These are phyloP conservation scores for Rubia peregrina DNA, from an alignment of 305 asterid species.

Conservation along the genomic window DNA sequence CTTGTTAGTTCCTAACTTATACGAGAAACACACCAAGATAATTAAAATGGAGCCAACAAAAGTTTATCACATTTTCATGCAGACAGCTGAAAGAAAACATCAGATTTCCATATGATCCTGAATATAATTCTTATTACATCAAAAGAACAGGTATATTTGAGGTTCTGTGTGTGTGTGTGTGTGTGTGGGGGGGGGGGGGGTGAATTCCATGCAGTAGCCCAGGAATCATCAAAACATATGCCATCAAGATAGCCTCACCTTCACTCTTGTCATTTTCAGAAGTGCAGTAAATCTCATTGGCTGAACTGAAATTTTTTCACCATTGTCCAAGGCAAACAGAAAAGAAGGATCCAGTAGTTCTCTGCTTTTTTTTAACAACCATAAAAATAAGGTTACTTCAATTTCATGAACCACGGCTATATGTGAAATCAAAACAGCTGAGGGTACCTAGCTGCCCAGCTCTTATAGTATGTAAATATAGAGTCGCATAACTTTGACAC, in stretches of 20 bases:
- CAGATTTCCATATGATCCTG: too few relatives aligned
- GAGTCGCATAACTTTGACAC: conserved; percentile 71
- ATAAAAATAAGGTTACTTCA: conserved; percentile 7
- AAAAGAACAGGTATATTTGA: conserved; percentile 2
- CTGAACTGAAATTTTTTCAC: conserved; percentile 82
- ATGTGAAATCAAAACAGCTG: conserved; percentile 17
- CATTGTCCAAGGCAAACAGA: conserved; percentile 79
- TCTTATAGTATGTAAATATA: conserved; percentile 83
- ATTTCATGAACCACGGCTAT: conserved; percentile 10
- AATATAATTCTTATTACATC: too few relatives aligned
- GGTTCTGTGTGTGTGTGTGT: conserved; percentile 9
- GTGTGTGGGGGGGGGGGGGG: neutral
- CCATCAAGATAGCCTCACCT: conserved; percentile 40
- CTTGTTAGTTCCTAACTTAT: too few relatives aligned
- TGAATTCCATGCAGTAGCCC: conserved; percentile 11
- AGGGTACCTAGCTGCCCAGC: conserved; percentile 95
- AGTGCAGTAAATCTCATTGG: conserved; percentile 80
- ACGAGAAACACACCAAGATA: too few relatives aligned
- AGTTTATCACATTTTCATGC: neutral
- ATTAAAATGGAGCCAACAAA: too few relatives aligned
- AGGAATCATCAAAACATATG: conserved; percentile 4
- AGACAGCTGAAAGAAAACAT: too few relatives aligned
- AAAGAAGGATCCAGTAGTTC: conserved; percentile 95
- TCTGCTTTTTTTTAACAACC: conserved; percentile 41
- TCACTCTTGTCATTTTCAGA: conserved; percentile 77